Conservation (phyloP, 169 alveolate species). For the Theileria sp. region DNA sequence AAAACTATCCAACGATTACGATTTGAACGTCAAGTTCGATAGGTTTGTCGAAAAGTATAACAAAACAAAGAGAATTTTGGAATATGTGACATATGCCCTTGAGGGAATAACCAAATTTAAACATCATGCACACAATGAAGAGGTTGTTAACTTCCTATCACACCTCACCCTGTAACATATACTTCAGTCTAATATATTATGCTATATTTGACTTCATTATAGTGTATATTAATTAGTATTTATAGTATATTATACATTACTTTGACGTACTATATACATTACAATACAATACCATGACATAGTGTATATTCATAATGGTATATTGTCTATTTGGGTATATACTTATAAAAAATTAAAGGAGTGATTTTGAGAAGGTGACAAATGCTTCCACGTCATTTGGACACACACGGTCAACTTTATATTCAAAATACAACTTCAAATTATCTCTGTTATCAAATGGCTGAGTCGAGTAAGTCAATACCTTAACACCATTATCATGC, state of each 20-base stretch:
- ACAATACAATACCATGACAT: too few species aligned
- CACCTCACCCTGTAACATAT: conserved; percentile 50
- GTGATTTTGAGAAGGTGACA: neutral
- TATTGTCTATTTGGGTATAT: neutral
- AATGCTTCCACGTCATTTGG: conserved; percentile 46
- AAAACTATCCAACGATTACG: conserved; percentile 61
- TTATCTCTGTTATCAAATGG: conserved; percentile 28
- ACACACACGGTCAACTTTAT: conserved; percentile 45
- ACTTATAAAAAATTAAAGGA: neutral
- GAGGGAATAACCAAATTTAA: conserved; percentile 47
- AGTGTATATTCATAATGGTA: too few species aligned
- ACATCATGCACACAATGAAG: conserved; percentile 55
- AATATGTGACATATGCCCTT: conserved; percentile 55
- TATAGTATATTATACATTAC: too few species aligned
- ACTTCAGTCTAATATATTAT: too few species aligned
- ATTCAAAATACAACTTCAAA: conserved; percentile 12
- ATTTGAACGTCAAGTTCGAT: conserved; percentile 64
- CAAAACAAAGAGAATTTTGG: conserved; percentile 53
- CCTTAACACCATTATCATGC: conserved; percentile 26
- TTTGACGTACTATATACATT: too few species aligned
- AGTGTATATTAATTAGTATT: too few species aligned
- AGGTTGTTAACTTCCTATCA: conserved; percentile 60
- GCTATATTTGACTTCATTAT: neutral
- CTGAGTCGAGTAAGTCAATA: conserved; percentile 35
- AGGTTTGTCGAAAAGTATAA: conserved; percentile 50